These are phyloP conservation scores for Mortierella antarctica DNA, from an alignment of 192 early-diverging fungal genomes.

Conservation along the genomic window DNA sequence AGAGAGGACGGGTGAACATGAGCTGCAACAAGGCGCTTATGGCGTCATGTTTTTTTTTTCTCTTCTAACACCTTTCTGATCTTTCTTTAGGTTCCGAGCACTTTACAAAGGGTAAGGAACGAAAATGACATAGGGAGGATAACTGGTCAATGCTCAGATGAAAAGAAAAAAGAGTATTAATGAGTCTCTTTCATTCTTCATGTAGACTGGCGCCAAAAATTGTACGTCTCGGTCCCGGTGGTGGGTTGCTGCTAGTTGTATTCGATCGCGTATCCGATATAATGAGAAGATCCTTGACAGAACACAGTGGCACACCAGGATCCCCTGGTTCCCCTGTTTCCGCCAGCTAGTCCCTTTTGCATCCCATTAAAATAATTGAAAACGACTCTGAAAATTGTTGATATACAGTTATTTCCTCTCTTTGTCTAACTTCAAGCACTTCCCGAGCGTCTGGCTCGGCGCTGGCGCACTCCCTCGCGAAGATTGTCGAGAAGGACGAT, in stretches of 20 bases:
- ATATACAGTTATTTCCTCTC: too few species aligned
- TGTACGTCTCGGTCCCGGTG: conserved; percentile 87
- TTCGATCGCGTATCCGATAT: conserved; percentile 83
- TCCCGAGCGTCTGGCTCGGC: conserved; percentile 58
- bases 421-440: conserved; percentile 21
- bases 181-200: background rate
- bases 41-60: conserved; percentile 12
- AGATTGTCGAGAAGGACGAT: conserved; percentile 78
- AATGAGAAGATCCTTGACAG: conserved; percentile 64
- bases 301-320: too few species aligned
- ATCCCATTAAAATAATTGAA: too few species aligned
- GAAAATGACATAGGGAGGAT: background rate
- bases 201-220: conserved; percentile 81
- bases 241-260: conserved; percentile 82
- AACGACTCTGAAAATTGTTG: too few species aligned
- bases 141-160: background rate
- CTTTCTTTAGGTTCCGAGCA: conserved; percentile 61
- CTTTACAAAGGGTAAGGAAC: conserved; percentile 80
- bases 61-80: conserved; percentile 1
- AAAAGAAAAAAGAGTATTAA: background rate
- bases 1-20: background rate
- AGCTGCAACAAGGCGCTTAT: background rate
- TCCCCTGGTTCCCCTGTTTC: too few species aligned
- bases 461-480: conserved; percentile 75
- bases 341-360: too few species aligned